Evolutionary conservation across 768 basidiomycete genomes (phyloP).

Genomic region (Termitomyces sp.): DNA sequence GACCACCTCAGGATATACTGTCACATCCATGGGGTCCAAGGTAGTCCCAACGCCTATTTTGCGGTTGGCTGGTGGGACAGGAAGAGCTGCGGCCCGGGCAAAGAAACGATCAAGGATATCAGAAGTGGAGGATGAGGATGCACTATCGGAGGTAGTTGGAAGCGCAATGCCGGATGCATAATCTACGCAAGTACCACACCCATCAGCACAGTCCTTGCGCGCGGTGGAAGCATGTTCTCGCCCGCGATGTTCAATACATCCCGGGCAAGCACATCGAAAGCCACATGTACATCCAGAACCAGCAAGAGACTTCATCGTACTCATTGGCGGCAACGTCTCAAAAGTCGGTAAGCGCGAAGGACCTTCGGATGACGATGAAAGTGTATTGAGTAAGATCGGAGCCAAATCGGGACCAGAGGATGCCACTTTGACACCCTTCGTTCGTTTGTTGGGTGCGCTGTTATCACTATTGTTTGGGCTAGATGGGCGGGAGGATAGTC

Average conservation of each 20-base stretch:
- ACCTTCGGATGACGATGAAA: constrained; percentile 17
- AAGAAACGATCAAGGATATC: constrained; percentile 60
- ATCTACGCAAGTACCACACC: constrained; percentile 64
- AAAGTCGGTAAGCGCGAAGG: constrained; percentile 38
- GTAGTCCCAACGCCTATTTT: constrained; percentile 31
- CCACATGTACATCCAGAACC: constrained; percentile 74
- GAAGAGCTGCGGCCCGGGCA: constrained; percentile 63
- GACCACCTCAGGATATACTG: constrained; percentile 36
- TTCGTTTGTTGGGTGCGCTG: constrained; percentile 24
- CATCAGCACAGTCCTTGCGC: constrained; percentile 42
- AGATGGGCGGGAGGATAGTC: constrained; percentile 21
- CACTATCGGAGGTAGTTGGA: constrained; percentile 19
- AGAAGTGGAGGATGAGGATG: constrained; percentile 9
- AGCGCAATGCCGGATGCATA: constrained; percentile 38
- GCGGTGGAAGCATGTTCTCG: constrained; percentile 38
- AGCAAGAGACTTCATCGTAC: constrained; percentile 51
- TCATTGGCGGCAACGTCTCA: constrained; percentile 56
- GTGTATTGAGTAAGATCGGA: constrained; percentile 35
- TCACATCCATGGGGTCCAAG: constrained; percentile 50
- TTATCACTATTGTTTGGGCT: constrained; percentile 21
- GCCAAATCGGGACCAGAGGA: constrained; percentile 38
- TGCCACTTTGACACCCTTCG: constrained; percentile 19
- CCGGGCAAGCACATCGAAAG: constrained; percentile 63
- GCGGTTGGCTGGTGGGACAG: constrained; percentile 44
- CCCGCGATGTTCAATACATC: constrained; percentile 69